Evolutionary conservation across 2,329 filamentous ascomycete genomes (phyloP).

Genomic region (Colletotrichum godetiae): DNA sequence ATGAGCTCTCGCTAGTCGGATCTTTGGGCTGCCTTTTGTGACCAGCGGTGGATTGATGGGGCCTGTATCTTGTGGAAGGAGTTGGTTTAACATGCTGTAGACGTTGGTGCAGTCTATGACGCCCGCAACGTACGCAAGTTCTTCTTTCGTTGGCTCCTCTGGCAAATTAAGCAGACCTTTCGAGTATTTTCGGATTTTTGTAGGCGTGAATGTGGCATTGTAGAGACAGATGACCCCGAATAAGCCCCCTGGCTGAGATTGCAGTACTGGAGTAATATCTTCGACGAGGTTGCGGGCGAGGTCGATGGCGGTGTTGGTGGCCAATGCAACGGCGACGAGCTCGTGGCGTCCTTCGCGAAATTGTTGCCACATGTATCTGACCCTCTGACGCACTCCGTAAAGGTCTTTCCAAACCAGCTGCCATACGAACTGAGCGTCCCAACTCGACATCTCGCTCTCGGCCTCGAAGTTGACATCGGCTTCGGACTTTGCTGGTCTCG

Average conservation of each 20-base stretch:
- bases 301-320: not conserved
- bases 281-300: not conserved
- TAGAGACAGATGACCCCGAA: not conserved
- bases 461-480: not conserved
- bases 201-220: not conserved
- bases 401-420: not conserved
- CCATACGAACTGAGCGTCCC: not conserved
- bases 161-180: not conserved
- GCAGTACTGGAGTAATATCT: not conserved
- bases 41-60: not conserved
- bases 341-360: not conserved
- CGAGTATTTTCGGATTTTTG: not conserved
- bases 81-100: not conserved
- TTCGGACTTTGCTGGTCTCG: not conserved
- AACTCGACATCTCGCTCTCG: not conserved
- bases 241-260: not conserved
- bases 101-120: not conserved
- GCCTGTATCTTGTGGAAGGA: not conserved
- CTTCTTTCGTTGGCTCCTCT: not conserved
- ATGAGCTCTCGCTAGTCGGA: not conserved
- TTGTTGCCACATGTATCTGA: not conserved
- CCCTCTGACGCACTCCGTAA: not conserved
- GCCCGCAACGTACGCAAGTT: not conserved
- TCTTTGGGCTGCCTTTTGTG: not conserved
- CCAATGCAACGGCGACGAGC: not conserved